Evolutionary conservation across 176 grass and related monocot species (phyloP).

Genomic region (Avena insularis): DNA sequence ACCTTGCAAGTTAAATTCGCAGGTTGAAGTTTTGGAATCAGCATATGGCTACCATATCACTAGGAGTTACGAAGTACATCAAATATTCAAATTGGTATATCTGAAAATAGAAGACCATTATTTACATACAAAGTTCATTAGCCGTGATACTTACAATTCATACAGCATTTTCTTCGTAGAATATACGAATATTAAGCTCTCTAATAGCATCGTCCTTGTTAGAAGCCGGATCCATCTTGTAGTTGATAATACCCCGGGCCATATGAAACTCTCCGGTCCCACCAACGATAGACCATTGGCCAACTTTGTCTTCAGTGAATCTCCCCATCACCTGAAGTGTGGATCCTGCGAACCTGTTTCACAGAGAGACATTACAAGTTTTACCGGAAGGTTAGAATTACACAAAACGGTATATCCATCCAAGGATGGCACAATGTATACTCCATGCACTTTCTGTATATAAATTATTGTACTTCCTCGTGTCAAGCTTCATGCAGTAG

Average conservation of each 20-base stretch:
- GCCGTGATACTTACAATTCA: not conserved
- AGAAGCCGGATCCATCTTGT: not conserved
- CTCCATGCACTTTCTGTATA: not conserved
- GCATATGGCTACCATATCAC: no score
- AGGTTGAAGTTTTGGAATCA: not conserved
- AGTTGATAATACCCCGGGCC: slow-evolving; percentile 3
- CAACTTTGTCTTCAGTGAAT: not conserved
- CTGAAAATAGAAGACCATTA: not conserved
- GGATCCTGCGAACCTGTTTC: not conserved
- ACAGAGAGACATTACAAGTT: not conserved
- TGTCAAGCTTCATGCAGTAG: no score
- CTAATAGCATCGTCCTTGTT: not conserved
- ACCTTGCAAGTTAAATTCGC: not conserved
- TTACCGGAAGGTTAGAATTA: not conserved
- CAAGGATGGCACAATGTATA: not conserved
- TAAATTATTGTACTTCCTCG: not conserved
- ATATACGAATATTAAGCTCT: not conserved
- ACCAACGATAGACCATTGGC: not conserved
- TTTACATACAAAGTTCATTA: not conserved
- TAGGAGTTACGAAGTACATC: no score
- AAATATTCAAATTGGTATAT: no score
- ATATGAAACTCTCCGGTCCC: not conserved
- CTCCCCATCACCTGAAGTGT: not conserved
- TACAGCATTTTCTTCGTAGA: not conserved
- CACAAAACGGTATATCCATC: not conserved